Evolutionary conservation across 116 monocot species (phyloP).

Genomic region (Posidonia oceanica): DNA sequence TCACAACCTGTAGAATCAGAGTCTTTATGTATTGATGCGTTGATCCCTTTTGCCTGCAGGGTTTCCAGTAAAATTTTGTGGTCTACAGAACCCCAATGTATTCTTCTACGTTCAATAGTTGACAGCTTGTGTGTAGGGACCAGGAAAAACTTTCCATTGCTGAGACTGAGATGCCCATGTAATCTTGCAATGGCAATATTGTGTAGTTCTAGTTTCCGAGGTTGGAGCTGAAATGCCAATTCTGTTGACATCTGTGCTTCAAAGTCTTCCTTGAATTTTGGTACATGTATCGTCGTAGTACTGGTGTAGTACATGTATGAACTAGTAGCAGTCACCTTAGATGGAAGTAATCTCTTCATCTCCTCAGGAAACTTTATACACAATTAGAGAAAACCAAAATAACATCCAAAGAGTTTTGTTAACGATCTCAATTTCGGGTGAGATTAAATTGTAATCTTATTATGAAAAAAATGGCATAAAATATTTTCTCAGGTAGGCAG

Average conservation of each 20-base stretch:
- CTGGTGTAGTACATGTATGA: conserved; percentile 37
- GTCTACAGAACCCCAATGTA: conserved; percentile 50
- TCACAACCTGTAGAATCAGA: conserved; percentile 7
- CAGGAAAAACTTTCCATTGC: conserved; percentile 39
- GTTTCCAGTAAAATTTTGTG: conserved; percentile 21
- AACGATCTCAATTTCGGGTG: too few relatives aligned
- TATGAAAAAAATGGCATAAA: not conserved
- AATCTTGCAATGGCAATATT: conserved; percentile 61
- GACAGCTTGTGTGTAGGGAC: conserved; percentile 10
- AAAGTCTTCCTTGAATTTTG: conserved; percentile 22
- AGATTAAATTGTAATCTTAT: not conserved
- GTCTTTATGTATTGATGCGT: conserved; percentile 17
- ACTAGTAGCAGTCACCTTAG: not conserved
- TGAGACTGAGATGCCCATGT: conserved; percentile 28
- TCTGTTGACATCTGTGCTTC: conserved; percentile 35
- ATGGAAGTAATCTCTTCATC: conserved; percentile 12
- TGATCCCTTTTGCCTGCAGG: conserved; percentile 32
- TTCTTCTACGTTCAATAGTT: conserved; percentile 7
- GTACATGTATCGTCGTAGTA: conserved; percentile 25
- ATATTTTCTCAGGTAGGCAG: too few relatives aligned
- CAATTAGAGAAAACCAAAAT: too few relatives aligned
- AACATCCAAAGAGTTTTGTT: too few relatives aligned
- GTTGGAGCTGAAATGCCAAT: conserved; percentile 49
- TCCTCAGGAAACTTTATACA: conserved; percentile 44
- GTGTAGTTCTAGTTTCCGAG: conserved; percentile 22